These are phyloP conservation scores for Petunia hybrid DNA, from an alignment of 305 asterid genomes.

Conservation along the genomic window DNA sequence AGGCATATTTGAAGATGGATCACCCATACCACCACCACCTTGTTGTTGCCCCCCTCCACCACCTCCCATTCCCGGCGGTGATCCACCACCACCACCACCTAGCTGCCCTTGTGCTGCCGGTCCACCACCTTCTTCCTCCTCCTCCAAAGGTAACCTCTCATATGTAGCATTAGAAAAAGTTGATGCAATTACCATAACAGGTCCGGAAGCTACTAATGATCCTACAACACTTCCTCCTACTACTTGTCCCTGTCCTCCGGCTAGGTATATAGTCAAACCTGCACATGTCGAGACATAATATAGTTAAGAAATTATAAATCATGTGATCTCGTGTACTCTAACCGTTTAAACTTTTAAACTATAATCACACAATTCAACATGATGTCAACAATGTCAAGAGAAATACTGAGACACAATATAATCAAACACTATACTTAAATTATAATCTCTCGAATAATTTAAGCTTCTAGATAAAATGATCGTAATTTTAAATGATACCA, in stretches of 20 bases:
- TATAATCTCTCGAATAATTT: background rate
- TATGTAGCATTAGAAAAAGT: constrained; percentile 56
- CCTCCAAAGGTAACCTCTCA: constrained; percentile 54
- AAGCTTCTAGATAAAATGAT: background rate
- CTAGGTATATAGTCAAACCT: constrained; percentile 51
- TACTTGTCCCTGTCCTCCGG: constrained; percentile 57
- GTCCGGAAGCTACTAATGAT: constrained; percentile 50
- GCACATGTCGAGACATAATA: background rate
- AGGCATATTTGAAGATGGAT: constrained; percentile 41
- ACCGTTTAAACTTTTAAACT: background rate
- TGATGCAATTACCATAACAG: constrained; percentile 56
- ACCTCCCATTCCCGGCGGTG: constrained; percentile 43
- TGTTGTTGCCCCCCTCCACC: constrained; percentile 41
- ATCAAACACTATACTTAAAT: background rate
- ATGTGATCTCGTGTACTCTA: background rate
- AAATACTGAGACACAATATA: background rate
- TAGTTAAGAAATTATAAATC: constrained; percentile 1
- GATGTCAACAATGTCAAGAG: background rate
- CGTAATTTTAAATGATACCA: background rate
- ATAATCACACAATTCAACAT: background rate
- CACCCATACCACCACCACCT: constrained; percentile 51
- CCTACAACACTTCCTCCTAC: constrained; percentile 59
- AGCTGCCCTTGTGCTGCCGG: constrained; percentile 37
- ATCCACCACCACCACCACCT: constrained; percentile 41
- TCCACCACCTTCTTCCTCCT: constrained; percentile 44